Conservation (phyloP, 768 basidiomycete genomes). For the Hypholoma fasciculare region DNA sequence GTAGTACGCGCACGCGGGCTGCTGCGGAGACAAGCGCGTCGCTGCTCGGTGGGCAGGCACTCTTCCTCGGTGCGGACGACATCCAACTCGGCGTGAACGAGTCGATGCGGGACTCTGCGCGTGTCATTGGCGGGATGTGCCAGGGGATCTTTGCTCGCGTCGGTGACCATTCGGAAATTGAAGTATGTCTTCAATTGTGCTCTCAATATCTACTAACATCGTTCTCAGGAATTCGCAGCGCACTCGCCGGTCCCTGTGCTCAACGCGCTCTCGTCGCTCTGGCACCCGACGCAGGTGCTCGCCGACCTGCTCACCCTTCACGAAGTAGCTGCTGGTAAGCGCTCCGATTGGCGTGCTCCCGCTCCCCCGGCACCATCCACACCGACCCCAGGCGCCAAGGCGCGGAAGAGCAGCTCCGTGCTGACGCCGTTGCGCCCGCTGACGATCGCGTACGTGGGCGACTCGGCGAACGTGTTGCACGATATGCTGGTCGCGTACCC, state of each 20-base stretch:
- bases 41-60: conserved; percentile 82
- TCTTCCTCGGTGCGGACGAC: conserved; percentile 88
- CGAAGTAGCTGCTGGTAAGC: conserved; percentile 48
- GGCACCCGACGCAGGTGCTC: conserved; percentile 95
- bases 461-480: conserved; percentile 92
- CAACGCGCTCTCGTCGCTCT: conserved; percentile 93
- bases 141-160: conserved; percentile 98
- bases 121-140: conserved; percentile 92
- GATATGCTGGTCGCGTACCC: conserved; percentile 97
- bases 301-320: conserved; percentile 91
- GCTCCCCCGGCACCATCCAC: not conserved
- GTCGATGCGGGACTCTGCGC: conserved; percentile 76
- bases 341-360: conserved; percentile 1
- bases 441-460: conserved; percentile 92
- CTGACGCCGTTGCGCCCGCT: conserved; percentile 68
- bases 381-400: conserved; percentile 16
- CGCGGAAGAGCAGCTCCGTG: conserved; percentile 10
- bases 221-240: conserved; percentile 79
- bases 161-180: conserved; percentile 88
- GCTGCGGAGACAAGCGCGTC: conserved; percentile 81
- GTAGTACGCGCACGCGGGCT: conserved; percentile 89
- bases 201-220: conserved; percentile 4
- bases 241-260: conserved; percentile 92
- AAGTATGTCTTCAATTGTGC: conserved; percentile 48
- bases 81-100: conserved; percentile 98